A percentile compares a stretch with the other conserved stretches of the same genome.
Evolutionary conservation across 371 early-diverging fungal genomes (phyloP).

Genomic region (Lichtheimia corymbifera): DNA sequence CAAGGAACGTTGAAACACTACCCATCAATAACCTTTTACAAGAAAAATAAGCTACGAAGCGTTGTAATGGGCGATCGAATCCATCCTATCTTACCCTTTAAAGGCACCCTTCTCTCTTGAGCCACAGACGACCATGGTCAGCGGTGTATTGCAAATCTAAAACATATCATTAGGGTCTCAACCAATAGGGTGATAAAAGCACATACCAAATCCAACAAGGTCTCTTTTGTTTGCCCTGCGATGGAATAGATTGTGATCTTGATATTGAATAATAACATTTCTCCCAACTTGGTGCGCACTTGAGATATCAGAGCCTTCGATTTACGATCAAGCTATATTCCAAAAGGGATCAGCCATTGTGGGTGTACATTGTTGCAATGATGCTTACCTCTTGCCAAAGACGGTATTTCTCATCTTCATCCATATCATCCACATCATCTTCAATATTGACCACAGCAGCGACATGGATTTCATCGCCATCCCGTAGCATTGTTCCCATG

Average conservation of each 20-base stretch:
- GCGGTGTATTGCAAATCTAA: conserved; percentile 46
- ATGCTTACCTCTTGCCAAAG: conserved; percentile 35
- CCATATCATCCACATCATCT: conserved; percentile 42
- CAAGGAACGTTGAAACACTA: conserved; percentile 59
- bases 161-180: no score
- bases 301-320: conserved; percentile 50
- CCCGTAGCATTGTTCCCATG: conserved; percentile 49
- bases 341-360: not conserved
- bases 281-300: conserved; percentile 31
- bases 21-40: conserved; percentile 52
- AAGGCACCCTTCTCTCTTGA: conserved; percentile 56
- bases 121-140: conserved; percentile 62
- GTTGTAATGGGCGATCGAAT: not conserved
- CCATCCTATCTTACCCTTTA: conserved; percentile 44
- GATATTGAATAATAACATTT: conserved; percentile 52
- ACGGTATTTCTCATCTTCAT: conserved; percentile 36
- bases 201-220: conserved; percentile 52
- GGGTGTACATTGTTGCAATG: not conserved
- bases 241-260: conserved; percentile 53
- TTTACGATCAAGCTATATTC: conserved; percentile 34
- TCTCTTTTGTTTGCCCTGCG: conserved; percentile 56
- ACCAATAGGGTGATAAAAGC: no score
- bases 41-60: not conserved
- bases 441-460: conserved; percentile 50
- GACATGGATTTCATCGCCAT: conserved; percentile 57